A percentile compares a stretch with the other conserved stretches of the same genome.
Conservation (phyloP, 1,284 basidiomycete species). For the Ceraceosorus bombacis region DNA sequence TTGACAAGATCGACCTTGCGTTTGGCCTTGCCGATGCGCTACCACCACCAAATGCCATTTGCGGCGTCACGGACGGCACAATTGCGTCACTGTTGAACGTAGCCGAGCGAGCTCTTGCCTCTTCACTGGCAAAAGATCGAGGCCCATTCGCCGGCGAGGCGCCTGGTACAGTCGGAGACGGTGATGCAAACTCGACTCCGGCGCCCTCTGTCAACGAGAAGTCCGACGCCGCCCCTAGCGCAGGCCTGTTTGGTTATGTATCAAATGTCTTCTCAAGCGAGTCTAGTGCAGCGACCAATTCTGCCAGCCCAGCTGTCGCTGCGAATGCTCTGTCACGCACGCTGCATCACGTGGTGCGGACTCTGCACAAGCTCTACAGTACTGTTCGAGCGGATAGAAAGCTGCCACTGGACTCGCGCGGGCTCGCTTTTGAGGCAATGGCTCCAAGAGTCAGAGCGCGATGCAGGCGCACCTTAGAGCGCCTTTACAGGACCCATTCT, state of each 20-base stretch:
- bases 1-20: slow-evolving; percentile 55
- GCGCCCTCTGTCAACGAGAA: too few species aligned
- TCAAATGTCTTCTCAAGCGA: slow-evolving; percentile 34
- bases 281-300: neutral
- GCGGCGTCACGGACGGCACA: slow-evolving; percentile 26
- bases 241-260: slow-evolving; percentile 30
- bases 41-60: slow-evolving; percentile 12
- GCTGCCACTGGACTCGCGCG: slow-evolving; percentile 2
- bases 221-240: neutral
- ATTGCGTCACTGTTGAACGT: slow-evolving; percentile 30
- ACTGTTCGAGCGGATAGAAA: slow-evolving; percentile 4
- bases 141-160: too few species aligned
- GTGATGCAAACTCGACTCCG: too few species aligned
- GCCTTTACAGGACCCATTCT: slow-evolving; percentile 72
- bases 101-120: slow-evolving; percentile 12
- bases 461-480: slow-evolving; percentile 58
- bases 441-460: slow-evolving; percentile 17
- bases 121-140: too few species aligned
- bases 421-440: slow-evolving; percentile 19
- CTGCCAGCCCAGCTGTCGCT: neutral
- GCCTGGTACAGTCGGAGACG: too few species aligned
- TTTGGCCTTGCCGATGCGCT: slow-evolving; percentile 27
- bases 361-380: slow-evolving; percentile 30
- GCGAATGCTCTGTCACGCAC: slow-evolving; percentile 8
- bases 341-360: slow-evolving; percentile 20